Base-by-base conservation (phyloP, 495 filamentous ascomycete genomes). In the Glarea lozoyensis region DNA sequence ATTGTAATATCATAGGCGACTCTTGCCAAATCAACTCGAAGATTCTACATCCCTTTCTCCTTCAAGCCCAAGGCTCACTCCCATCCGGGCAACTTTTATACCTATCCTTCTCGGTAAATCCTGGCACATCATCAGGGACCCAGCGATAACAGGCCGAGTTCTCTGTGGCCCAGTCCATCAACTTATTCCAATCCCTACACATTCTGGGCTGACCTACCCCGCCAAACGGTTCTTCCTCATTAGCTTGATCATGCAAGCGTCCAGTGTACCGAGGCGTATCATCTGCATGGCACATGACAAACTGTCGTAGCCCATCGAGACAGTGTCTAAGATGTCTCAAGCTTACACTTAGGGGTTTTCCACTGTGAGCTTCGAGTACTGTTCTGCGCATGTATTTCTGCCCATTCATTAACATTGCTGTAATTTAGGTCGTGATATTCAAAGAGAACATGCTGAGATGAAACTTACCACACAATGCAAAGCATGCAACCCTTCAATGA, bases 241-340 rank as follows among this genome's bases (percentile, higher is more conserved):
- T 1, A 11, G 33, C 15, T 12, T 49, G 10, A 2, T 44, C n/a
- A 20, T 52, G 27, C 15, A 45, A n/a, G n/a, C 32, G 27, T 2
- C 40, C 48, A 2, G 40, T 45, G 20, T 53, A 53, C 31, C 12
- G 23, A 7, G 49, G 49, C 18, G 49, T 53, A 34, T 52, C 49
- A 40, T 53, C 49, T 6, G 49, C 48, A 13, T 53, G 7, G 40
- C 49, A 53, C 38, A 53, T 45, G 31, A 53, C 20, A 7, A 9
- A 11, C 10, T 52, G 9, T 9, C 48, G 31, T 18, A 53, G 15
- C 4, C 7, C 22, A 34, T 50, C 17, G 7, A 53, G 18, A 19
- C 49, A 53, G 32, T 53, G 49, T 10, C 44, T 17, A 4, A 34
- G 15, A 49, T 52, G 48, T 10, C 2, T 1, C 18, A 33, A 39